These are phyloP conservation scores for Trypanosoma cruzi DNA, from an alignment of 208 protist genomes.

Conservation along the genomic window DNA sequence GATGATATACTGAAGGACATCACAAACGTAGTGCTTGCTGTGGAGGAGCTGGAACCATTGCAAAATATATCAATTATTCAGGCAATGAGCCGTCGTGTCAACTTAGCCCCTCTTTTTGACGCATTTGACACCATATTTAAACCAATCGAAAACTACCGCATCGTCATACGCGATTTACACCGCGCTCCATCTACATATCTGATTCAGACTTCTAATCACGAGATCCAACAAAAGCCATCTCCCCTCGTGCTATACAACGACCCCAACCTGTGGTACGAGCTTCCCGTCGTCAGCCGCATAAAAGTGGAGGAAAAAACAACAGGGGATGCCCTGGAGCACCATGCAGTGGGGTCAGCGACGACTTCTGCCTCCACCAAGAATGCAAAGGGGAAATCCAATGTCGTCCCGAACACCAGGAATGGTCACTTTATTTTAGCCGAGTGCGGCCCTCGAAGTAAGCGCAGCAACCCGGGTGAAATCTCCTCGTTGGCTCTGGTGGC, in stretches of 20 bases:
- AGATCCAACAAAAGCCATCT: constrained; percentile 71
- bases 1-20: constrained; percentile 89
- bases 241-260: constrained; percentile 80
- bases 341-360: background rate
- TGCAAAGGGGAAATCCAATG: background rate
- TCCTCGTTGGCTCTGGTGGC: constrained; percentile 4
- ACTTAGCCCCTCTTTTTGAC: constrained; percentile 82
- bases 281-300: constrained; percentile 61
- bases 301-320: constrained; percentile 27
- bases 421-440: constrained; percentile 2
- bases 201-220: constrained; percentile 64
- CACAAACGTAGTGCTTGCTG: constrained; percentile 75
- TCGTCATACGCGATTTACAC: constrained; percentile 74
- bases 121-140: constrained; percentile 80
- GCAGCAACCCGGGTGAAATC: background rate
- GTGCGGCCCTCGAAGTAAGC: background rate
- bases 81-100: constrained; percentile 74
- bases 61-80: constrained; percentile 69
- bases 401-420: background rate
- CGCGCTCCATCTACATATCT: constrained; percentile 65
- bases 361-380: background rate
- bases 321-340: background rate
- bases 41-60: constrained; percentile 75
- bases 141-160: constrained; percentile 82
- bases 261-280: constrained; percentile 67